phyloP scores from a whole-genome alignment of 1,284 basidiomycete species.

The Lignosus rhinocerotis region DNA sequence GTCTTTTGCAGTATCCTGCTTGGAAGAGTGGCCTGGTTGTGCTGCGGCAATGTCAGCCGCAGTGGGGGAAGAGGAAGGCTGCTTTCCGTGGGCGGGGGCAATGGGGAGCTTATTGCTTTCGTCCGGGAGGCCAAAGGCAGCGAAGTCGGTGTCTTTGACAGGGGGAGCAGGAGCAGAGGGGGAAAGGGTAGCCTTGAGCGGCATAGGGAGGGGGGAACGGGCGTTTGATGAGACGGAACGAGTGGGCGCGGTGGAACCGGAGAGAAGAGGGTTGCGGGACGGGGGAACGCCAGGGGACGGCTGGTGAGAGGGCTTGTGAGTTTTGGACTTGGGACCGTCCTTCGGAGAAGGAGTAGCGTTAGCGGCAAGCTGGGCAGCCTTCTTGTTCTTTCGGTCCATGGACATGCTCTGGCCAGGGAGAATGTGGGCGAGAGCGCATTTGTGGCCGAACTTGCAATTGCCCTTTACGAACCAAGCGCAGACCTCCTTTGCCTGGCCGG shows the following conservation, averaged over 20 bases:
- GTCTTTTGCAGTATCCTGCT: slow-evolving; percentile 13
- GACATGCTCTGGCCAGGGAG: slow-evolving; percentile 92
- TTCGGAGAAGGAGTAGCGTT: slow-evolving; percentile 45
- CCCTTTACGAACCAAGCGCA: slow-evolving; percentile 96
- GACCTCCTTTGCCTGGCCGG: slow-evolving; percentile 85
- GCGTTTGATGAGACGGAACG: slow-evolving; percentile 45
- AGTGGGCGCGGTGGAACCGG: slow-evolving; percentile 53
- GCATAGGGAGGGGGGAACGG: slow-evolving; percentile 62
- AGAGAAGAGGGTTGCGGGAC: slow-evolving; percentile 49
- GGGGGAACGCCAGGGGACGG: slow-evolving; percentile 18
- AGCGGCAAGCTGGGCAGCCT: slow-evolving; percentile 80
- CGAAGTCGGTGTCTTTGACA: slow-evolving; percentile 74
- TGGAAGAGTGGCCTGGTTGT: slow-evolving; percentile 13
- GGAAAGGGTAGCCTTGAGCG: slow-evolving; percentile 69
- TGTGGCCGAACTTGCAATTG: slow-evolving; percentile 98
- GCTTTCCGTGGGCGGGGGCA: slow-evolving; percentile 46
- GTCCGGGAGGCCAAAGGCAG: slow-evolving; percentile 64
- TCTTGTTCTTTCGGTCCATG: slow-evolving; percentile 99
- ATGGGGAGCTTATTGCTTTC: slow-evolving; percentile 49
- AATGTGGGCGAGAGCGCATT: slow-evolving; percentile 93
- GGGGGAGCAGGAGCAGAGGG: slow-evolving; percentile 80
- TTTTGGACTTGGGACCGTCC: slow-evolving; percentile 29
- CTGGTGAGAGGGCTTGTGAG: slow-evolving; percentile 22
- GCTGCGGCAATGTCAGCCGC: not conserved
- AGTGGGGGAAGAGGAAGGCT: slow-evolving; percentile 19